Evolutionary conservation across 441 rosid species (phyloP).

Genomic region (Viola pubescens): DNA sequence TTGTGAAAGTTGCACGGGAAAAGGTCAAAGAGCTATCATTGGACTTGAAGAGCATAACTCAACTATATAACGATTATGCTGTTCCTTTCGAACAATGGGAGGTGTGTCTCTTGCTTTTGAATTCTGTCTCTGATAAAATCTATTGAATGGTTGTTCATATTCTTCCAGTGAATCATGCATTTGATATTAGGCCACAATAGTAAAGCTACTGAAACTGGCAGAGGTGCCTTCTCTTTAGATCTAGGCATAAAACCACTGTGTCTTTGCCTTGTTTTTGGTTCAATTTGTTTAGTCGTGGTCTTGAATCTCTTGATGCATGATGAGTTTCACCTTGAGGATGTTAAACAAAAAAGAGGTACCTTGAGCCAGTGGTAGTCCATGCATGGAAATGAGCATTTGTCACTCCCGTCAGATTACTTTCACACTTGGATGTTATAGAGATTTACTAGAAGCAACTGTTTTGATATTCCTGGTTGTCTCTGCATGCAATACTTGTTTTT

Average conservation of each 20-base stretch:
- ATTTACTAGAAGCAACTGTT: background rate
- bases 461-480: background rate
- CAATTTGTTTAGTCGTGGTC: too few species aligned
- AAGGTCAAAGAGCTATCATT: constrained; percentile 83
- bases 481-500: background rate
- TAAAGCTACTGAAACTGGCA: too few species aligned
- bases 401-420: background rate
- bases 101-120: constrained; percentile 33
- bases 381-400: background rate
- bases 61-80: constrained; percentile 91
- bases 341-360: too few species aligned
- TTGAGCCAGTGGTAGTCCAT: background rate
- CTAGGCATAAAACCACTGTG: too few species aligned
- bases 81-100: constrained; percentile 98
- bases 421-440: background rate
- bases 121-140: constrained; percentile 5
- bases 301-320: too few species aligned
- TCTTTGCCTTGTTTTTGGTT: too few species aligned
- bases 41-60: constrained; percentile 88
- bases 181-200: too few species aligned
- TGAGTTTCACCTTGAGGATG: too few species aligned
- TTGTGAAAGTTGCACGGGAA: constrained; percentile 52
- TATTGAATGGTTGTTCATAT: background rate
- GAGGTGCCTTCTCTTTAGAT: too few species aligned
- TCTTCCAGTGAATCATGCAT: too few species aligned